phyloP scores from a whole-genome alignment of 2,329 filamentous ascomycete species.

The Rugonectria rugulosa region DNA sequence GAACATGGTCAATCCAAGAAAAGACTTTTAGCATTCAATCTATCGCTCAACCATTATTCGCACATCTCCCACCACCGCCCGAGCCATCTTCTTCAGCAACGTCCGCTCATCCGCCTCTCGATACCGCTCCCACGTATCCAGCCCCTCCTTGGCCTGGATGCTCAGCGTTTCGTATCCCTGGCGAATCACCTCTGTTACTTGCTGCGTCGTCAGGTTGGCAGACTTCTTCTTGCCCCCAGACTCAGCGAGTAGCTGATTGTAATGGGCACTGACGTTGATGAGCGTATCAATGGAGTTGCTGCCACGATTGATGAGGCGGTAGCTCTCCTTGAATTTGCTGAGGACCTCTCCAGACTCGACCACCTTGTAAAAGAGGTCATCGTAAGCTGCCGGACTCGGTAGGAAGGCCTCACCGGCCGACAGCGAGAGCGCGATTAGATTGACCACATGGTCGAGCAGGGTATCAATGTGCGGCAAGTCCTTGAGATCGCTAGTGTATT shows the following conservation, averaged over 20 bases:
- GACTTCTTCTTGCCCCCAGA: conserved; percentile 55
- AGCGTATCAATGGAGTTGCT: conserved; percentile 83
- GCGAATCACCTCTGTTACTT: conserved; percentile 92
- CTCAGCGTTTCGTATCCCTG: conserved; percentile 95
- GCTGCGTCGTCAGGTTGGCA: conserved; percentile 78
- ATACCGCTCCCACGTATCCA: conserved; percentile 87
- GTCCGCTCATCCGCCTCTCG: conserved; percentile 86
- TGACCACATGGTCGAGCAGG: conserved; percentile 79
- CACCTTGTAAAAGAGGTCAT: conserved; percentile 98
- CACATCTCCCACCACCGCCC: conserved; percentile 74
- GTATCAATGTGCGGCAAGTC: conserved; percentile 72
- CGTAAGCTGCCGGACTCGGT: conserved; percentile 85
- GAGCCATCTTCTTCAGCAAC: conserved; percentile 85
- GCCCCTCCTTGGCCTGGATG: conserved; percentile 85
- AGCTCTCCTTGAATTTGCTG: conserved; percentile 81
- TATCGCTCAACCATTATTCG: conserved; percentile 56
- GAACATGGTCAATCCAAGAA: no score
- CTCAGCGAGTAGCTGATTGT: conserved; percentile 79
- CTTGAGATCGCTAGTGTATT: conserved; percentile 81
- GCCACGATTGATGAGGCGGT: conserved; percentile 63
- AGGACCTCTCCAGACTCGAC: conserved; percentile 90
- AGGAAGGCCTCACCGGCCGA: conserved; percentile 91
- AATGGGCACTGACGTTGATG: conserved; percentile 83
- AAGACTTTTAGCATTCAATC: conserved; percentile 6
- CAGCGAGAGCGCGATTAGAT: conserved; percentile 83